These are phyloP conservation scores for Eragrostis curvula DNA, from an alignment of 176 grass and related monocot species.

Conservation along the genomic window DNA sequence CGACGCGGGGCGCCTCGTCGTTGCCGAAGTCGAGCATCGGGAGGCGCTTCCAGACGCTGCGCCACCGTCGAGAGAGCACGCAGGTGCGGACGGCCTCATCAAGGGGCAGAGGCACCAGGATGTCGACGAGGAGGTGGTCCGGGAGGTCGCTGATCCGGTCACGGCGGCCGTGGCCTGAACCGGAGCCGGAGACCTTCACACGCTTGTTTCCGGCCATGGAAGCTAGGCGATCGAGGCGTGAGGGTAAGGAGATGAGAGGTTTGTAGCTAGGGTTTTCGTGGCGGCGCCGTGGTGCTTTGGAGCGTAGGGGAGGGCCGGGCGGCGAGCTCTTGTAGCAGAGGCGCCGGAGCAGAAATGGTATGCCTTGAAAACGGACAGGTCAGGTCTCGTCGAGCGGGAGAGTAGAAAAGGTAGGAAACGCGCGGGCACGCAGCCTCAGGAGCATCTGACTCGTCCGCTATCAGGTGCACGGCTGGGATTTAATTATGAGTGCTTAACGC, in stretches of 20 bases:
- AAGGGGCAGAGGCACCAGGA: not conserved
- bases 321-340: not conserved
- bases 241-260: no score
- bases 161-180: not conserved
- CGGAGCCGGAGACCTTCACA: not conserved
- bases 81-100: not conserved
- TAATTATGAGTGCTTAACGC: no score
- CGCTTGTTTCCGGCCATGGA: no score
- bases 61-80: not conserved
- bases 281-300: not conserved
- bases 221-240: no score
- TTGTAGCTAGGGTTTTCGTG: not conserved
- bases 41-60: not conserved
- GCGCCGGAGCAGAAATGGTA: not conserved
- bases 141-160: slow-evolving; percentile 4
- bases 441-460: not conserved
- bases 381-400: not conserved
- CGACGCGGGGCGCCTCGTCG: not conserved
- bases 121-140: not conserved
- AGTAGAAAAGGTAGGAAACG: not conserved
- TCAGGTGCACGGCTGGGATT: not conserved
- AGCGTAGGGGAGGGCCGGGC: not conserved
- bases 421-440: not conserved
- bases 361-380: not conserved
- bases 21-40: not conserved